Base-by-base conservation (phyloP, 108 stramenopile genomes). In the Conticribra weissflogii region DNA sequence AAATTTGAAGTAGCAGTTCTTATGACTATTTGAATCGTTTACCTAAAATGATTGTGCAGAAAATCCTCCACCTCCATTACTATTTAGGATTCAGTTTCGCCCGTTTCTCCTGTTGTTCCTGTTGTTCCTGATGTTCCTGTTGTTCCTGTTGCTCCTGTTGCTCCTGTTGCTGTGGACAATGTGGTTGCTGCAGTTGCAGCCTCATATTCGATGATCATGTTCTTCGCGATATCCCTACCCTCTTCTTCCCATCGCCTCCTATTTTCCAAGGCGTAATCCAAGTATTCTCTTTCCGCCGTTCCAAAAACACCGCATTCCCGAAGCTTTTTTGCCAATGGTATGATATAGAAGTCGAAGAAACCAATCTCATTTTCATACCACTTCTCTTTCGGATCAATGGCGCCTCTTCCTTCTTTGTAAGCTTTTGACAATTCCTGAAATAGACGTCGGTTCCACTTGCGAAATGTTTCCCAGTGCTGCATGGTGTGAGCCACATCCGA, bases 401-500 rank as follows among this genome's bases (percentile, higher is more conserved):
- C 71, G 7, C 61, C 71, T 47, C 83, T 48, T 22, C 83, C 75
- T n/a, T 67, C 71, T 19, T 46, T 22, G 50, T 66, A 71, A 17
- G 79, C 83, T 64, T 54, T 50, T 17, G 59, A 76, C 51, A 84
- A 71, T 36, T 84, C 83, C 9, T 50, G 45, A 48, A 72, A 84
- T 25, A 84, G 60, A 8, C 78, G 74, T 29, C 69, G 68, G 51
- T 84, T 84, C 83, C 83, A 84, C 49, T 80, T 84, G 23, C 63
- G 46, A 50, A 81, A 84, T 27, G 78, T 83, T 30, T 74, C 44
- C 81, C 81, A 85, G 58, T 85, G 78, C 56, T 85, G 81, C 85
- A 85, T 85, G 2, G 81, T 80, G 41, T 85, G 85, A 3, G 81
- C 67, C 1, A 85, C 77, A 72, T 85, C 85, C 1, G 85, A 79